phyloP scores from a whole-genome alignment of 73 alveolate species.

The Stentor roeselii region DNA sequence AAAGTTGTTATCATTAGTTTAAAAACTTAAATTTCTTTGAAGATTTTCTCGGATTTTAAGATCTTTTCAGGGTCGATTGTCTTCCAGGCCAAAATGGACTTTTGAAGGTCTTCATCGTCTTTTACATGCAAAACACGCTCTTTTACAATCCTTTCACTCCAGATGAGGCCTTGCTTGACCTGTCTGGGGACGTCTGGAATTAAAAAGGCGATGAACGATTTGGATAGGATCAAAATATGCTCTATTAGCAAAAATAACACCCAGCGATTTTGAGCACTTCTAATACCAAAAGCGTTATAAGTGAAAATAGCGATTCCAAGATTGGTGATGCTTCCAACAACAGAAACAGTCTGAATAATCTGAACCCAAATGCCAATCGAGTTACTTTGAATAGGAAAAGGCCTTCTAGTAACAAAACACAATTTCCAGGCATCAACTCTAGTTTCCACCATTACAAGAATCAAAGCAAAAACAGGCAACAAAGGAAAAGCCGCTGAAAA shows the following conservation, averaged over 20 bases:
- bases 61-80: too few species aligned
- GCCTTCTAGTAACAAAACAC: constrained; percentile 14
- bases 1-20: too few species aligned
- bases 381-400: constrained; percentile 16
- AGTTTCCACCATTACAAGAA: not conserved
- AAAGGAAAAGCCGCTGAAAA: constrained; percentile 22
- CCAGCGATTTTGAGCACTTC: not conserved
- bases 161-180: not conserved
- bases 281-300: not conserved
- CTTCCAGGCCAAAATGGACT: too few species aligned
- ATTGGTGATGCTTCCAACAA: not conserved
- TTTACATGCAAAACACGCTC: too few species aligned
- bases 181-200: constrained; percentile 22
- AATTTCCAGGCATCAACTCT: constrained; percentile 30
- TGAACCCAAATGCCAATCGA: constrained; percentile 10
- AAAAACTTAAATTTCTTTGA: too few species aligned
- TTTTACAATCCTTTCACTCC: constrained; percentile 27
- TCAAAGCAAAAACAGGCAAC: constrained; percentile 3
- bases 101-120: too few species aligned
- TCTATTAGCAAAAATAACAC: not conserved
- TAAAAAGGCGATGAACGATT: not conserved
- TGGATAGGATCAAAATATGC: constrained; percentile 8
- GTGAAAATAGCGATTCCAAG: constrained; percentile 9
- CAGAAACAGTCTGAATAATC: not conserved
- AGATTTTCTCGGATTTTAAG: too few species aligned